Evolutionary conservation across 1,284 basidiomycete species (phyloP), one percentile per base, ranked within the genome.

Genomic region (Sanguinoderma infundibulare): DNA sequence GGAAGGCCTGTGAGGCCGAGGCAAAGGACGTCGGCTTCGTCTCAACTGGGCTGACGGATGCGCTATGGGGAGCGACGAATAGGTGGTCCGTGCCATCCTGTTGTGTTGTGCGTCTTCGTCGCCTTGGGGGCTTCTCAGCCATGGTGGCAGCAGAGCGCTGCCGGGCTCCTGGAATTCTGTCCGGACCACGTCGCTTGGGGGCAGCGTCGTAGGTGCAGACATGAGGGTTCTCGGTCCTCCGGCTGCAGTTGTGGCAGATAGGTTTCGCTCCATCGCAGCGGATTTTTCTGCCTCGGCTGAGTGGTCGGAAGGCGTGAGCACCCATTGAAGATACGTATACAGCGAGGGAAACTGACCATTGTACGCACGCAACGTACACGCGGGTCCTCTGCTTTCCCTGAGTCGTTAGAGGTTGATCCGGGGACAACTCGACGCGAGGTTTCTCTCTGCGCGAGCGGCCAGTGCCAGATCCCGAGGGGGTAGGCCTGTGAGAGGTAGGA

Each of bases 261-360:
- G 91, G 91, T 65, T 87, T 90, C 15, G 86, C 86, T 55, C 91
- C 91, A 72, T 93, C 91, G 71, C 91, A 93, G 14, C 90, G 86
- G 66, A 90, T 91, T 73, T 93, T 93, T 34, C 90, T 83, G 30
- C 79, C 82, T 35, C 91, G 90, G 70, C 90, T 92, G 65, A n/a
- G 67, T 49, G 62, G 55, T 42, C 36, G 40, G 30, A 57, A 35
- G 56, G 50, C 40, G 57, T 53, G 30, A 59, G 42, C 53, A 32
- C 12, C 22, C 46, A 28, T 35, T 22, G 49, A 34, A 15, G 20
- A 7, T 22, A 26, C 26, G 52, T 36, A 14, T 40, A 30, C 8
- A 28, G 35, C 15, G 49, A 51, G 49, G 15, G 24, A 52, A 35
- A 76, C 82, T 52, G 61, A 89, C 90, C 90, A 92, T 74, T 91